phyloP scores from a whole-genome alignment of 495 filamentous ascomycete genomes.

The Thozetella sp. region DNA sequence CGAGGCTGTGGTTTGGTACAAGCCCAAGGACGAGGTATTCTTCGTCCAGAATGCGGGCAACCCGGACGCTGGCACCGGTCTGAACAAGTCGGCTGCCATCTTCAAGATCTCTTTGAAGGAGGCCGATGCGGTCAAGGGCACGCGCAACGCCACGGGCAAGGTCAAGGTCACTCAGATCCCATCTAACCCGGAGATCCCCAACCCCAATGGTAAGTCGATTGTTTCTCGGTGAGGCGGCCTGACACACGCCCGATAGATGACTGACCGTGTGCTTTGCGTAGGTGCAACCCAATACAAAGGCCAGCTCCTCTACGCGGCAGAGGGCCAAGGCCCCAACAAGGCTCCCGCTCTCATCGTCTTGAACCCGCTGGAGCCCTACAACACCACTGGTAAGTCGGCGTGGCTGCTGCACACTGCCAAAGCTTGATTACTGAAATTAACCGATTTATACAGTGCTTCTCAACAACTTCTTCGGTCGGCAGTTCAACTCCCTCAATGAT shows the following conservation, averaged over 20 bases:
- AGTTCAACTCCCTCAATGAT: slow-evolving; percentile 66
- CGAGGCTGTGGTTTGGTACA: slow-evolving; percentile 53
- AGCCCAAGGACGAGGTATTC: slow-evolving; percentile 48
- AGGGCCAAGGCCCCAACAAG: slow-evolving; percentile 46
- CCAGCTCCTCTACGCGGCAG: slow-evolving; percentile 43
- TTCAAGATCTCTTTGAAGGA: slow-evolving; percentile 48
- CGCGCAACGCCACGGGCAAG: slow-evolving; percentile 39
- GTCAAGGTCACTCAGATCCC: slow-evolving; percentile 38
- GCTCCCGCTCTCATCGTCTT: slow-evolving; percentile 45
- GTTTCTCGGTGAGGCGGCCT: background rate
- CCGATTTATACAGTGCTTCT: slow-evolving; percentile 29
- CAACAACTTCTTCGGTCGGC: slow-evolving; percentile 58
- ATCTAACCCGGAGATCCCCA: slow-evolving; percentile 39
- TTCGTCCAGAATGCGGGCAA: slow-evolving; percentile 54
- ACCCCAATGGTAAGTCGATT: slow-evolving; percentile 53
- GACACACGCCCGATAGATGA: background rate
- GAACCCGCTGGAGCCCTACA: slow-evolving; percentile 49
- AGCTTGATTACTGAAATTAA: background rate
- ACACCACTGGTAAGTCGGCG: slow-evolving; percentile 40
- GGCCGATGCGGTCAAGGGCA: slow-evolving; percentile 29
- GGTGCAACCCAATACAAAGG: slow-evolving; percentile 50
- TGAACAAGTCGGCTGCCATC: slow-evolving; percentile 51
- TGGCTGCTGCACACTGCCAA: background rate
- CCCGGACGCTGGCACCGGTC: slow-evolving; percentile 43
- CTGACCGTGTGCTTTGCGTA: slow-evolving; percentile 10